phyloP scores from a whole-genome alignment of 192 early-diverging fungal genomes.

The Coemansia sp. region DNA sequence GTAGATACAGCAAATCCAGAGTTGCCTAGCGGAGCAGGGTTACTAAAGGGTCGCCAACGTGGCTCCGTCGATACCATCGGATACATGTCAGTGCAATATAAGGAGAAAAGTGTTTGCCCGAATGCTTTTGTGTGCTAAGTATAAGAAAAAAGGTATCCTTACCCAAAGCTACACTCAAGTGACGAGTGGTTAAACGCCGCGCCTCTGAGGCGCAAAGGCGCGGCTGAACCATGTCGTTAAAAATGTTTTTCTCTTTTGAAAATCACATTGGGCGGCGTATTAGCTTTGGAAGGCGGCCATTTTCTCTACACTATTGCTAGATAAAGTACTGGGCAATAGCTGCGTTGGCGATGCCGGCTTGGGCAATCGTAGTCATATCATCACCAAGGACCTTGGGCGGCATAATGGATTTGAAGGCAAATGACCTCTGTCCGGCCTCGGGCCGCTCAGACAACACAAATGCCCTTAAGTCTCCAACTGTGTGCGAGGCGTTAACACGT shows the following conservation, averaged over 20 bases:
- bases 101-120: neutral
- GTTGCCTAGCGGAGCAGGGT: conserved; percentile 44
- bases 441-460: conserved; percentile 72
- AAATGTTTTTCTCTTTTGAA: neutral
- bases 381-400: conserved; percentile 79
- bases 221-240: neutral
- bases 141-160: neutral
- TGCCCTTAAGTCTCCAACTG: conserved; percentile 76
- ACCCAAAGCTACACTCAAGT: neutral
- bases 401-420: conserved; percentile 81
- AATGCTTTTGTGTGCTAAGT: neutral
- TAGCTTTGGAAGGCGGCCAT: conserved; percentile 10
- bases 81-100: conserved; percentile 16
- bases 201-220: neutral
- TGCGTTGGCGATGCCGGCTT: conserved; percentile 83
- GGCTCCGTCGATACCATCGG: conserved; percentile 17
- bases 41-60: conserved; percentile 30
- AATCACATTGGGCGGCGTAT: neutral
- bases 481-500: conserved; percentile 89
- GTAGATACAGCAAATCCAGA: conserved; percentile 45
- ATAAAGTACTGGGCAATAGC: conserved; percentile 73
- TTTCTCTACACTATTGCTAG: conserved; percentile 17
- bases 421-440: conserved; percentile 60
- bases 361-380: conserved; percentile 66
- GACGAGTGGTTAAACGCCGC: neutral